A percentile compares a stretch with the other conserved stretches of the same genome.
phyloP scores from a whole-genome alignment of 139 green algal species.

The Astrephomene gubernaculifera region DNA sequence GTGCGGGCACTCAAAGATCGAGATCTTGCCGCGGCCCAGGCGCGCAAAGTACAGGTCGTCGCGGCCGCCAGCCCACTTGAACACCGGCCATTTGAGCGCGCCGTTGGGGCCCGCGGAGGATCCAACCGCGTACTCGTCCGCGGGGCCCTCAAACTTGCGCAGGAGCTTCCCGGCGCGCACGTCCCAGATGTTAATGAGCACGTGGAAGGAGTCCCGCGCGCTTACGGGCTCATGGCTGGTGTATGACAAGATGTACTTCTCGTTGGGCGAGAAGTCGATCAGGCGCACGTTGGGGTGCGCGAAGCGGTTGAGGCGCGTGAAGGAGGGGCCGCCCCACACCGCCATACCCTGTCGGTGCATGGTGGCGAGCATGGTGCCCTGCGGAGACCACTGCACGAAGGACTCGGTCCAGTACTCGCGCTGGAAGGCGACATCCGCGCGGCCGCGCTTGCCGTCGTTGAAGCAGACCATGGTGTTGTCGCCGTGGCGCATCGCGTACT shows the following conservation, averaged over 20 bases:
- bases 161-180: conserved; percentile 74
- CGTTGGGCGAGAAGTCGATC: conserved; percentile 91
- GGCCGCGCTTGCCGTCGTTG: conserved; percentile 80
- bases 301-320: conserved; percentile 63
- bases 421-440: conserved; percentile 68
- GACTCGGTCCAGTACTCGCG: conserved; percentile 92
- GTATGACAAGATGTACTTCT: conserved; percentile 92
- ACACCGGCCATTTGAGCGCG: conserved; percentile 87
- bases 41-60: conserved; percentile 90
- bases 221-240: conserved; percentile 46
- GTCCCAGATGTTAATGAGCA: conserved; percentile 86
- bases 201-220: conserved; percentile 22
- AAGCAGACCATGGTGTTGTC: conserved; percentile 89
- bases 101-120: conserved; percentile 65
- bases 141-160: conserved; percentile 71
- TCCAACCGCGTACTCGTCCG: conserved; percentile 85
- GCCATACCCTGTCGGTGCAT: conserved; percentile 82
- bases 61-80: conserved; percentile 90
- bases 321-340: conserved; percentile 91
- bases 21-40: conserved; percentile 81
- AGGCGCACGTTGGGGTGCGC: conserved; percentile 70
- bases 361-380: conserved; percentile 40
- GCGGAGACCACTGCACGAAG: conserved; percentile 94
- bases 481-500: conserved; percentile 92
- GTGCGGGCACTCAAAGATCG: conserved; percentile 61